Evolutionary conservation across 352 stramenopile species (phyloP), one percentile per base, ranked within the genome.

Genomic region (Phytophthora multivora): DNA sequence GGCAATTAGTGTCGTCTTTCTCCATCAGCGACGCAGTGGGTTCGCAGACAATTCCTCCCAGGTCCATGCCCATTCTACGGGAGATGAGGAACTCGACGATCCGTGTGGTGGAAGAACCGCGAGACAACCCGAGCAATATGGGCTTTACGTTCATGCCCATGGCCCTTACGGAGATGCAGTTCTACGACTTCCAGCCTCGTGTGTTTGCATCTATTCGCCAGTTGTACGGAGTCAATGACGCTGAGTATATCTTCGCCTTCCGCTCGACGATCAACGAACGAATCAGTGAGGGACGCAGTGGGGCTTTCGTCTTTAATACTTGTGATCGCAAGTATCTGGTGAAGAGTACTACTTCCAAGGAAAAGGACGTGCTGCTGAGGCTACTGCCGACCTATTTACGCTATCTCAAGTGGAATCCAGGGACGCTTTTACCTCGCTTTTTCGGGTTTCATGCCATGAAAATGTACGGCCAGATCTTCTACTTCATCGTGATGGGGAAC

Each of bases 401-500:
- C 13, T 96, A 97, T 63, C 66, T 97, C 38, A 89, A 94, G 58
- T 93, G 85, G 79, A 95, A 97, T 56, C 91, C 90, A 7, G 54
- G 71, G 16, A 96, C 86, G 46, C 73, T 97, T 7, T 58, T 98
- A n/a, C 87, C 88, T 16, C 88, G 91, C 7, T 98, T 97, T 60
- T 86, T 94, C 9, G 91, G 91, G 5, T 83, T 94, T 30, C 91
- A 98, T 50, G 81, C 84, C 1, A 95, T 98, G 75, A 93, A 92
- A 43, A 94, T 98, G 83, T 97, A 97, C 63, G 89, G 89, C 6
- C 80, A 96, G 48, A 89, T 86, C 35, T 95, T 95, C 58, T 95
- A 91, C 58, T 97, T 98, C 48, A 86, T 98, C 23, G 91, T 98
- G 21, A 98, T 98, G 91, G 84, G 74, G 43, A 98, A 97, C 56